Conservation (phyloP, 805 yeast species). For the Tetrapisispora arboricola region DNA sequence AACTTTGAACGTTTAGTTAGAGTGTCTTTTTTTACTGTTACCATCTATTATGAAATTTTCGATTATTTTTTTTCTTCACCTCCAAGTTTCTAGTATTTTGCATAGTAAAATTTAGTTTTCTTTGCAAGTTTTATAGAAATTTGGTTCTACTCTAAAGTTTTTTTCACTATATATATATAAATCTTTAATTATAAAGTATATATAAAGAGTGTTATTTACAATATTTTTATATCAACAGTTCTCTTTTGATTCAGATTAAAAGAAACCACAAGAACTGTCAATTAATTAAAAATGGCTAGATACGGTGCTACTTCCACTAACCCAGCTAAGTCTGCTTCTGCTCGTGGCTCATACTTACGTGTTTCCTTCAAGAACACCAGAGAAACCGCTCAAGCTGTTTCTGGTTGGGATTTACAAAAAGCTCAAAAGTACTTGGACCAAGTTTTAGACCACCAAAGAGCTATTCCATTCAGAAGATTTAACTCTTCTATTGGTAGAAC, state of each 20-base stretch:
- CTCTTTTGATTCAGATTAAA: not conserved
- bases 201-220: not conserved
- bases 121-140: too few relatives aligned
- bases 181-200: not conserved
- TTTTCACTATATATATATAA: too few relatives aligned
- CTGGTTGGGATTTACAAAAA: constrained; percentile 94
- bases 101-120: too few relatives aligned
- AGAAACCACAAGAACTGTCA: constrained; percentile 5
- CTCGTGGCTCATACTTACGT: constrained; percentile 99
- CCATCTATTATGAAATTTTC: too few relatives aligned
- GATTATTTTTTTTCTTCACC: too few relatives aligned
- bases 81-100: too few relatives aligned
- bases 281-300: constrained; percentile 70
- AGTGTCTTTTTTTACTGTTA: too few relatives aligned
- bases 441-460: constrained; percentile 97
- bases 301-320: constrained; percentile 98
- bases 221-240: not conserved
- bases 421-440: constrained; percentile 94
- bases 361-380: constrained; percentile 99
- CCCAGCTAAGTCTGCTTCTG: constrained; percentile 99
- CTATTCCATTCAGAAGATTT: constrained; percentile 98
- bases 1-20: too few relatives aligned
- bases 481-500: constrained; percentile 96
- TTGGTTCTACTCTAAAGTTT: too few relatives aligned
- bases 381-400: constrained; percentile 97